Percentiles rank a stretch among this genome's conserved stretches.
phyloP scores from a whole-genome alignment of 306 rosid genomes.

The Psophocarpus tetragonolobus region DNA sequence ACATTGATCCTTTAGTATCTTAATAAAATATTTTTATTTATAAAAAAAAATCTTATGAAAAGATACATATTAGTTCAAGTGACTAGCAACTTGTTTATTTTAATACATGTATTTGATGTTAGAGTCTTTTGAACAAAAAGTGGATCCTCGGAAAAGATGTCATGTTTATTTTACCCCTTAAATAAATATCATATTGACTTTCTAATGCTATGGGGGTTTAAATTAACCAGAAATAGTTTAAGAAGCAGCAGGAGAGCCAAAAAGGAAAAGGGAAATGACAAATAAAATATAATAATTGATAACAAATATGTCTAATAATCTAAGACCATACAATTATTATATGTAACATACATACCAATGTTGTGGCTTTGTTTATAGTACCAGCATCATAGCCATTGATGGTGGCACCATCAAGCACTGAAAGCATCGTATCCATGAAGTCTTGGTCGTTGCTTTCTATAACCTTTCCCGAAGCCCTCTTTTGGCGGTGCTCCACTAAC shows the following conservation, averaged over 20 bases:
- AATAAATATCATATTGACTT: too few relatives aligned
- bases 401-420: background rate
- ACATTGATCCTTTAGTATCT: background rate
- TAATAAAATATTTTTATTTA: too few relatives aligned
- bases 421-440: constrained; percentile 18
- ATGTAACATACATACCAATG: constrained; percentile 14
- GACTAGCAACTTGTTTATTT: too few relatives aligned
- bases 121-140: too few relatives aligned
- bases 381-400: background rate
- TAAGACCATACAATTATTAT: background rate
- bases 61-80: too few relatives aligned
- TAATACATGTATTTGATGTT: too few relatives aligned
- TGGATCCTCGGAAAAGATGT: too few relatives aligned
- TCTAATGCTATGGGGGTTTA: too few relatives aligned
- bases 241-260: background rate
- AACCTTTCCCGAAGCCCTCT: background rate
- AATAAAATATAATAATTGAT: too few relatives aligned
- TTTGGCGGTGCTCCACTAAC: constrained; percentile 17
- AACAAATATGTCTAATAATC: too few relatives aligned
- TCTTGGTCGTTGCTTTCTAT: background rate
- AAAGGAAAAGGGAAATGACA: background rate
- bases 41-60: too few relatives aligned
- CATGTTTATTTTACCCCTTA: too few relatives aligned
- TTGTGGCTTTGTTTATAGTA: constrained; percentile 10
- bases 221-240: background rate